Evolutionary conservation across 345 rosid genomes (phyloP), one percentile per base, ranked within the genome.

Genomic region (Erysimum cheiranthoides): DNA sequence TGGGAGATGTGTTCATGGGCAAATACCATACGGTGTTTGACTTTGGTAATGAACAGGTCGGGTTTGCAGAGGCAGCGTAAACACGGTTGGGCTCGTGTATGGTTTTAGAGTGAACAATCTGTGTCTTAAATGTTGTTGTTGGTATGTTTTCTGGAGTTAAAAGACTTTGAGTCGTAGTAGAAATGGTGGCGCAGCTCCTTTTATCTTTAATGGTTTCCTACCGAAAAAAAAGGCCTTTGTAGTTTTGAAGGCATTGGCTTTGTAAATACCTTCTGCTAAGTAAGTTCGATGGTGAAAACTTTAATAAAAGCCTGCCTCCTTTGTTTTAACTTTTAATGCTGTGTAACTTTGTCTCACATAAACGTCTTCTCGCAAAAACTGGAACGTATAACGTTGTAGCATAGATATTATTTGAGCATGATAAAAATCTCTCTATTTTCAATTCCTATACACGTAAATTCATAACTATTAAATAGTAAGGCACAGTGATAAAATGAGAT

Each of bases 1-100:
- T 93, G 81, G 98, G 98, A 62, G 98, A 93, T 73, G 74, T 90
- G 53, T 93, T 91, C 87, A 93, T 91, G 96, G 97, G 98, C 11
- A 90, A 82, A 46, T 91, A 83, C 85, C 99, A 95, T 82, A 95
- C 97, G 0, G 89, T 95, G 13, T 92, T 95, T 25, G 99, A 95
- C 83, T 90, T 75, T 8, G 93, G 89, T 25, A 88, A 95, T 3
- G 54, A 58, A 66, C 83, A 83, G 78, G 91, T 95, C 61, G 99
- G 99, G 30, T 95, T 95, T 62, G 99, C 99, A 0, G 90, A 92
- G 58, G 96, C 97, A 8, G 93, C 78, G 7, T 95, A 89, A 67
- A 60, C 73, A 65, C 49, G 38, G 30, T 54, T 32, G 56, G 27
- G 43, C 35, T 64, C 65, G 45, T 8, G 49, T 50, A 35, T 68